Evolutionary conservation across 805 yeast genomes (phyloP).

Genomic region (Cyberlindnera xishuangbannaensis): DNA sequence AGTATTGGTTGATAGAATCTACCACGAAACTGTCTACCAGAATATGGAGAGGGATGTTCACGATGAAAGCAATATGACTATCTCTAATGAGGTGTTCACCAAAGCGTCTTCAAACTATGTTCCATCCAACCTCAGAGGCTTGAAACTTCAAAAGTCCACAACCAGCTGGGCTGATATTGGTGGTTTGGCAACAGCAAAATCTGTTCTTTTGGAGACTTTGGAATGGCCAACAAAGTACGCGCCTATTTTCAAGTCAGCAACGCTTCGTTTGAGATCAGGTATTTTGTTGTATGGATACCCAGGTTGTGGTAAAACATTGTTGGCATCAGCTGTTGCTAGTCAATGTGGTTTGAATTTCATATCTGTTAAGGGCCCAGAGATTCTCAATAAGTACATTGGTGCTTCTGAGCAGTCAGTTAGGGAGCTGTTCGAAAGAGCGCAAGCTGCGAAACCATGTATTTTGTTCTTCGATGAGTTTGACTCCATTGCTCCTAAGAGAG

Average conservation of each 20-base stretch:
- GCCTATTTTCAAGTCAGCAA: slow-evolving; percentile 87
- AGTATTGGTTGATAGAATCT: slow-evolving; percentile 63
- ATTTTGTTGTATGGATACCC: slow-evolving; percentile 91
- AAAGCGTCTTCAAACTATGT: slow-evolving; percentile 61
- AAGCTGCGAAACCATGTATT: slow-evolving; percentile 90
- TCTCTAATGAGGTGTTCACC: slow-evolving; percentile 38
- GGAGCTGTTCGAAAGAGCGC: slow-evolving; percentile 90
- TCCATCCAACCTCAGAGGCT: slow-evolving; percentile 83
- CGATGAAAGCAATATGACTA: slow-evolving; percentile 1
- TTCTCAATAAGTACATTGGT: slow-evolving; percentile 91
- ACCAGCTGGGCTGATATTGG: slow-evolving; percentile 86
- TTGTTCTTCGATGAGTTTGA: slow-evolving; percentile 94
- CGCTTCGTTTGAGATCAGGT: slow-evolving; percentile 84
- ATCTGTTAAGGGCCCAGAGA: slow-evolving; percentile 93
- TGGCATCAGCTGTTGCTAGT: slow-evolving; percentile 90
- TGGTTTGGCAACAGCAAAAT: slow-evolving; percentile 74
- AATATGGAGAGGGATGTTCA: slow-evolving; percentile 10
- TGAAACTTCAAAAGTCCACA: slow-evolving; percentile 71
- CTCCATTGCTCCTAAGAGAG: slow-evolving; percentile 96
- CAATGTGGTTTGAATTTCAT: slow-evolving; percentile 93
- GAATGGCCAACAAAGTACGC: slow-evolving; percentile 98
- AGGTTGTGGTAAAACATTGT: slow-evolving; percentile 92
- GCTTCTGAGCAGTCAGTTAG: slow-evolving; percentile 95
- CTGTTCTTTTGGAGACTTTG: slow-evolving; percentile 72
- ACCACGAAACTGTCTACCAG: slow-evolving; percentile 37